These are phyloP conservation scores for Diplotaxis tenuifolia DNA, from an alignment of 345 rosid species.

Conservation along the genomic window DNA sequence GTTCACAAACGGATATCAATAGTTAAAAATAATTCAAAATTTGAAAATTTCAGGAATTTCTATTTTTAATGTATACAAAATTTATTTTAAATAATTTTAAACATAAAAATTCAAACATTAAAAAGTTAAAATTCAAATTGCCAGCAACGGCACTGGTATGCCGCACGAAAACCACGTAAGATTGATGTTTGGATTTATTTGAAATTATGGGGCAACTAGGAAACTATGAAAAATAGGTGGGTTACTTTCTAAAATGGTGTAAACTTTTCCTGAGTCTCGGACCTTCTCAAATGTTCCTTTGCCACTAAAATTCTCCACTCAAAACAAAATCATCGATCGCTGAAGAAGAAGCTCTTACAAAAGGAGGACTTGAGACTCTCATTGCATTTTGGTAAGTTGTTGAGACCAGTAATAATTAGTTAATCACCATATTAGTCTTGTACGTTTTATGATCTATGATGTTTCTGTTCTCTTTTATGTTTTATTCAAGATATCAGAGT, in stretches of 20 bases:
- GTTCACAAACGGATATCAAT: no score
- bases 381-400: neutral
- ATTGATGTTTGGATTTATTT: no score
- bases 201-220: no score
- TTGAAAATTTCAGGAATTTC: no score
- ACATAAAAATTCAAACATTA: no score
- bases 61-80: no score
- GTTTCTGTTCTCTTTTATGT: neutral
- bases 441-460: neutral
- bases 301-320: neutral
- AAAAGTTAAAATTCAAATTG: no score
- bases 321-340: constrained; percentile 1
- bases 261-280: constrained; percentile 11
- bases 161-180: no score
- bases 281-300: constrained; percentile 29
- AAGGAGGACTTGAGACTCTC: neutral
- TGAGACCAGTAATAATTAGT: neutral
- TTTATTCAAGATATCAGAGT: no score
- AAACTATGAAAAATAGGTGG: neutral
- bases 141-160: no score
- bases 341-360: neutral
- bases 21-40: no score
- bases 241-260: neutral
- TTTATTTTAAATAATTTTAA: no score
- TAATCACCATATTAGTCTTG: neutral